Base-by-base conservation (phyloP, 352 stramenopile genomes). In the Saprolegnia parasitica region DNA sequence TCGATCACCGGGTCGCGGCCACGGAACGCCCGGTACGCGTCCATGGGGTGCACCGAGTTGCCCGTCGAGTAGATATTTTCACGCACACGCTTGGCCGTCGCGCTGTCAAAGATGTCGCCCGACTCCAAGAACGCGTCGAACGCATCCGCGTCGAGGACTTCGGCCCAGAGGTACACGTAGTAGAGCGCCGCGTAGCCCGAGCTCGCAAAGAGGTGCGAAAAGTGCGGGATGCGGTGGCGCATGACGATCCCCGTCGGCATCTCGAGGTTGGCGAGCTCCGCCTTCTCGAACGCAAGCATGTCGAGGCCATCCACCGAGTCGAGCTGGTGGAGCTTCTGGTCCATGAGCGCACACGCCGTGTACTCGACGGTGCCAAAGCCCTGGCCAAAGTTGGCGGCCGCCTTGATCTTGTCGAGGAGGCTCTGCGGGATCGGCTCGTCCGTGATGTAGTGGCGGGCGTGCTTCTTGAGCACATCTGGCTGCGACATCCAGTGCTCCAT, bases 401-500 rank as follows among this genome's bases (percentile, higher is more conserved):
- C 78, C 24, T 78, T 84, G 0, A 87, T 72, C 26, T 81, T 80
- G 50, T 78, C 72, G 73, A 96, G 91, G 73, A 97, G 89, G 5
- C 81, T 66, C 39, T 76, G 37, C 40, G 91, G 89, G 18, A 97
- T 88, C 13, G 86, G 76, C 23, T 90, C 84, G 42, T 86, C 81
- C 26, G 88, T 97, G 65, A 80, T 56, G 72, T 95, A 78, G 73
- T 98, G 88, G 24, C 78, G 79, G 4, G 90, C 88, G 68, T 97
- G 97, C 66, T 90, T 79, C n/a, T 76, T 75, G 0, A 98, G 81
- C 32, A 97, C 83, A 26, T 87, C 81, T 42, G 84, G 81, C 65
- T 98, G 90, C 83, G 93, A 97, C 23, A 89, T 86, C 80, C 98
- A 99, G 64, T 98, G 93, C 84, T 99, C 97, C 60, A 99, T 96